Conservation (phyloP, 208 protist genomes). For the Strigomonas oncopelti region DNA sequence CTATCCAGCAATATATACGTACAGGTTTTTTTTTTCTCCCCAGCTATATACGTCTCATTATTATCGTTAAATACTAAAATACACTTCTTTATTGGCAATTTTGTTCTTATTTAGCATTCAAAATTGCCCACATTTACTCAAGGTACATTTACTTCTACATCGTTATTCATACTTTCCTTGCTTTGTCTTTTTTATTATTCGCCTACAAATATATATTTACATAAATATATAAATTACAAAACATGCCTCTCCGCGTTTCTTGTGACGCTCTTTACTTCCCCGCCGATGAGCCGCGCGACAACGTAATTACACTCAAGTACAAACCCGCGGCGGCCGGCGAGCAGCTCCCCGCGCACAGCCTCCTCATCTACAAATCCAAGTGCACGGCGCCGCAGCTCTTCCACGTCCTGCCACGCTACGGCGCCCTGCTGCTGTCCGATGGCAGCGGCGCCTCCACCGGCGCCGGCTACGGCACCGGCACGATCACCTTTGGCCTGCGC, state of each 20-base stretch:
- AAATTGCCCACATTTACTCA: too few relatives aligned
- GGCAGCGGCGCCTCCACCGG: conserved; percentile 17
- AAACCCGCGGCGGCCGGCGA: conserved; percentile 12
- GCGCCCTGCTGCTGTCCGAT: conserved; percentile 51
- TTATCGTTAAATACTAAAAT: not conserved
- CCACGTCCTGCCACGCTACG: conserved; percentile 75
- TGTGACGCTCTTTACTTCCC: conserved; percentile 75
- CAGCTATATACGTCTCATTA: not conserved
- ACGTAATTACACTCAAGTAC: conserved; percentile 58
- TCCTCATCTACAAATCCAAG: conserved; percentile 79
- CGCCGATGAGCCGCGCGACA: conserved; percentile 37
- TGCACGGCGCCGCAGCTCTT: conserved; percentile 69
- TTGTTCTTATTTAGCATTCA: not conserved
- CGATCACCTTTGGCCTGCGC: conserved; percentile 41
- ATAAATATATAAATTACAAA: not conserved
- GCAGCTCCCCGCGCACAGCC: conserved; percentile 29
- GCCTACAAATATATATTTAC: not conserved
- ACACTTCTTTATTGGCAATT: not conserved
- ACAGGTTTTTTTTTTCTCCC: not conserved
- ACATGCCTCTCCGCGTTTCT: conserved; percentile 51
- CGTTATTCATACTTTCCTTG: not conserved
- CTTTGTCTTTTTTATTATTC: not conserved
- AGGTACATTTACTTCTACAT: conserved; percentile 2
- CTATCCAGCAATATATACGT: not conserved
- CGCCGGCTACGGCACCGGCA: conserved; percentile 13